Base-by-base conservation (phyloP, 2,329 filamentous ascomycete species). In the Ambrosiella cleistominuta region DNA sequence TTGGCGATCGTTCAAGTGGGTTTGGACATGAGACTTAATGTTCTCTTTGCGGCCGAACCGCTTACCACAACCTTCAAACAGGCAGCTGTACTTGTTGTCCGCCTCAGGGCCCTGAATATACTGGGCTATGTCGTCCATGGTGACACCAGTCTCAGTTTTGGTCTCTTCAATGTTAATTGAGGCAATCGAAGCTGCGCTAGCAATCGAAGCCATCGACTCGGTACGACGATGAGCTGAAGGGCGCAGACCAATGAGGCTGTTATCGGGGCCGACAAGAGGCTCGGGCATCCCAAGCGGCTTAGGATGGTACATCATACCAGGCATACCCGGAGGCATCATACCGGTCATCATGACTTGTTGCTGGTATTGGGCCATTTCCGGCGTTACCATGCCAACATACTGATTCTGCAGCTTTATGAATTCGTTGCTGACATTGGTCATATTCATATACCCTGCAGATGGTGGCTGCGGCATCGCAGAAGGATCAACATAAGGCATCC, bases 11-110 rank as follows among this genome's bases (percentile, higher is more conserved):
- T 94, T 93, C 63, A 98, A 83, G 70, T 98, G 93, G 2, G 93
- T 98, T 71, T 98, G 93, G 12, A 98, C 88, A 69, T 98, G 93
- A 0, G 90, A 95, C 69, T 95, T 95, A 74, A 97, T 96, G 71
- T 98, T 97, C 70, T 98, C 93, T 69, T 96, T 95, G 64, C 93
- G 82, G n/a, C 90, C 91, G 67, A 98, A 97, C 57, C 83, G 81
- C 70, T 95, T 95, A 64, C 83, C 80, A 70, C 93, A 98, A 36
- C 82, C 83, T 7, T 88, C 76, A 59, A 73, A 90, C n/a, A 80
- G 70, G 67, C 86, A 93, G 6, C 82, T 74, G 84, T 85, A 93
- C 70, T 88, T 89, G 64, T 83, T 83, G 64, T 89, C 85, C 2
- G 81, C 74, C 64, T 88, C 85, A 0, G 86, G 86, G 1, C 84